These are phyloP conservation scores for Sphagnum fallax DNA, from an alignment of 228 moss, liverwort and hornwort genomes.

Conservation along the genomic window DNA sequence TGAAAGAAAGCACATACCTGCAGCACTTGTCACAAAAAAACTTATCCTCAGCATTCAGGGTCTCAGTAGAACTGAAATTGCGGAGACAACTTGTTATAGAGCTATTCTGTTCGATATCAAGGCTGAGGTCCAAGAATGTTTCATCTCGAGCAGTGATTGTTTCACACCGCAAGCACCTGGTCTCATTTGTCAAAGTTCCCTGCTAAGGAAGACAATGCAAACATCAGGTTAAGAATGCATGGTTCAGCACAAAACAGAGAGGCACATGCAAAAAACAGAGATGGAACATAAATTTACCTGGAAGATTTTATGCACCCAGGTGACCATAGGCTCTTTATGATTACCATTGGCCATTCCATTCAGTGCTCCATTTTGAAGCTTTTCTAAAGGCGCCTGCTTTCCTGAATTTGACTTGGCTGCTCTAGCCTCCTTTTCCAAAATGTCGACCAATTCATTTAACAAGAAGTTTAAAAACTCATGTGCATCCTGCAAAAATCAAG, in stretches of 20 bases:
- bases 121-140: slow-evolving; percentile 94
- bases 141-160: slow-evolving; percentile 97
- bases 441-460: slow-evolving; percentile 96
- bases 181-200: slow-evolving; percentile 98
- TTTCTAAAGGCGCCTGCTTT: slow-evolving; percentile 56
- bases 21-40: slow-evolving; percentile 99
- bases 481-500: slow-evolving; percentile 59
- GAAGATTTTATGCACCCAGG: slow-evolving; percentile 99
- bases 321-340: slow-evolving; percentile 62
- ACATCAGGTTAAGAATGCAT: no score
- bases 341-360: slow-evolving; percentile 84
- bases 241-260: neutral
- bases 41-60: slow-evolving; percentile 97
- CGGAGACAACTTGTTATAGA: slow-evolving; percentile 98
- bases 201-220: slow-evolving; percentile 11
- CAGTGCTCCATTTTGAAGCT: slow-evolving; percentile 59
- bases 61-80: slow-evolving; percentile 97
- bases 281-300: slow-evolving; percentile 43
- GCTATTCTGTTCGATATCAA: slow-evolving; percentile 99
- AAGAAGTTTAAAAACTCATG: slow-evolving; percentile 98
- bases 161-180: slow-evolving; percentile 95
- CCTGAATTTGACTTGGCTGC: slow-evolving; percentile 78
- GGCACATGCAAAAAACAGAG: neutral
- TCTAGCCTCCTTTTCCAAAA: slow-evolving; percentile 94
- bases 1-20: slow-evolving; percentile 39